These are phyloP conservation scores for Ligustrum vulgare DNA, from an alignment of 257 asterid genomes.

Conservation along the genomic window DNA sequence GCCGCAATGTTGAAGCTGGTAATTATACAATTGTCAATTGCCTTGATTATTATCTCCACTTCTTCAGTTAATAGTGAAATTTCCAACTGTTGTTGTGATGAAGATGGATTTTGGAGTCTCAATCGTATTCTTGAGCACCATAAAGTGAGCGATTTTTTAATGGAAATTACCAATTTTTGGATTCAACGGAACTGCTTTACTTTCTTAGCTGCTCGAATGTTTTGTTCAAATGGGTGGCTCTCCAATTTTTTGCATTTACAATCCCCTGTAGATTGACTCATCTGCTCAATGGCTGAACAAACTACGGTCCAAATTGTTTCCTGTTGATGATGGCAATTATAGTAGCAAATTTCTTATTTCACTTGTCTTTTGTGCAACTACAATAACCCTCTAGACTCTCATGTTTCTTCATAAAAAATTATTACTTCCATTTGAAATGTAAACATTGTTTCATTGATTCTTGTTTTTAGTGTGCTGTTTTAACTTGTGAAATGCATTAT, in stretches of 20 bases:
- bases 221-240: conserved; percentile 89
- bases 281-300: conserved; percentile 81
- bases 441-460: too few relatives aligned
- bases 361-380: conserved; percentile 77
- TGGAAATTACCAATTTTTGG: conserved; percentile 81
- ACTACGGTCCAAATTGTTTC: too few relatives aligned
- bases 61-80: conserved; percentile 45
- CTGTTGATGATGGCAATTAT: too few relatives aligned
- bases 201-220: conserved; percentile 73
- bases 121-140: conserved; percentile 67
- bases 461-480: too few relatives aligned
- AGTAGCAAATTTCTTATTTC: conserved; percentile 41
- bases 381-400: conserved; percentile 70
- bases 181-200: conserved; percentile 86
- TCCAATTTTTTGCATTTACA: conserved; percentile 78
- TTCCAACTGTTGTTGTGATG: conserved; percentile 70
- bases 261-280: conserved; percentile 97
- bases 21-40: conserved; percentile 42
- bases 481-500: too few relatives aligned
- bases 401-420: conserved; percentile 74
- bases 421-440: too few relatives aligned
- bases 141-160: conserved; percentile 74
- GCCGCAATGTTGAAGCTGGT: conserved; percentile 64
- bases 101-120: conserved; percentile 71
- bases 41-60: conserved; percentile 34